Conservation (phyloP, 2,329 filamentous ascomycete genomes). For the Ceratocystis destructans region DNA sequence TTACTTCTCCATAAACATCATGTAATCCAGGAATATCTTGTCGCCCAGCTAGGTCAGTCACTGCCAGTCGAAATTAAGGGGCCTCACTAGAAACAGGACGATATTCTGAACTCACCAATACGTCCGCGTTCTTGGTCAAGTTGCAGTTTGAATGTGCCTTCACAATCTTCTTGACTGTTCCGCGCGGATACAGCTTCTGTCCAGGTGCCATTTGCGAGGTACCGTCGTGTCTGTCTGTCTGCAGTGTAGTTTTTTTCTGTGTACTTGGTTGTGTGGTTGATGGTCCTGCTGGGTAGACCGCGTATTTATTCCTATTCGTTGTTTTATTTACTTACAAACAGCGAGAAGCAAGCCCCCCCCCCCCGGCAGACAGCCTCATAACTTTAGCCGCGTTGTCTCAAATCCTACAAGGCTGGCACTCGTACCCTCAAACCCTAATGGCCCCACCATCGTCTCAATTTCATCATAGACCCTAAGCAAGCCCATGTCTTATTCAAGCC, state of each 20-base stretch:
- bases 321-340: not conserved
- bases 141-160: constrained; percentile 75
- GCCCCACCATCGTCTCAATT: constrained; percentile 3
- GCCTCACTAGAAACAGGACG: not conserved
- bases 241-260: no score
- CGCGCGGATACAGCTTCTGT: constrained; percentile 69
- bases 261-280: not conserved
- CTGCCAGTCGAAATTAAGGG: not conserved
- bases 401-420: constrained; percentile 9
- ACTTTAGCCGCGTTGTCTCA: not conserved
- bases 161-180: constrained; percentile 74
- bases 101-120: constrained; percentile 43
- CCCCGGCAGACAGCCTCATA: no score
- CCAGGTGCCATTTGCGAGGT: constrained; percentile 39
- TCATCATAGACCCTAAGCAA: not conserved
- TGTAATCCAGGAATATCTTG: constrained; percentile 73
- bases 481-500: not conserved
- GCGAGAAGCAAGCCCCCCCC: no score
- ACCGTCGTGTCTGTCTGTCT: not conserved
- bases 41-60: not conserved
- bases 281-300: not conserved
- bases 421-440: not conserved
- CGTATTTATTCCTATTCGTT: not conserved
- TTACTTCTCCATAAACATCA: constrained; percentile 61
- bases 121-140: constrained; percentile 73